Conservation (phyloP, 768 basidiomycete species). For the Cystobasidium onofrii region DNA sequence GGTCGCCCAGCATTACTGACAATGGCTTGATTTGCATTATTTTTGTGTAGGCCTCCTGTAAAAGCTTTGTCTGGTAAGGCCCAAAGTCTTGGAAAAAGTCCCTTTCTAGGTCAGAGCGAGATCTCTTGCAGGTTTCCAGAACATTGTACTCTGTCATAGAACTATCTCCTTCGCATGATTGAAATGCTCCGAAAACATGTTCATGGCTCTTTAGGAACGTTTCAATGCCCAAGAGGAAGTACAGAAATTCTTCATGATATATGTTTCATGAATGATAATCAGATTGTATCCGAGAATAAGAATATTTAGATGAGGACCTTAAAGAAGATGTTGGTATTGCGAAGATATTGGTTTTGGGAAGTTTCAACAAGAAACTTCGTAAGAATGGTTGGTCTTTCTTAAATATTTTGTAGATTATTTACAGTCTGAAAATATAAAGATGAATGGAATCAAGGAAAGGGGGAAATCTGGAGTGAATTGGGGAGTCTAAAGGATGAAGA, state of each 20-base stretch:
- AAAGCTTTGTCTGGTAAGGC: no score
- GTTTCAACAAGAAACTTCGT: background rate
- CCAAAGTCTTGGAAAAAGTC: no score
- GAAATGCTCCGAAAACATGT: background rate
- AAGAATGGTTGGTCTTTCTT: background rate
- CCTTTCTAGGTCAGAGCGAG: no score
- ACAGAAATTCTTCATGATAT: background rate
- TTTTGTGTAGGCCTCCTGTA: no score
- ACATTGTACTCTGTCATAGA: no score
- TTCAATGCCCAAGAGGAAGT: background rate
- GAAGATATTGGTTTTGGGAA: background rate
- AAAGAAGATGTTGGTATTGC: no score
- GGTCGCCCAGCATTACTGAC: no score
- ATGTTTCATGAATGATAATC: background rate
- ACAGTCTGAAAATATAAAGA: background rate
- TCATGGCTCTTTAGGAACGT: background rate
- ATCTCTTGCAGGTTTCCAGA: no score
- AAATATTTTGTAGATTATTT: background rate
- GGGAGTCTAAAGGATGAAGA: no score
- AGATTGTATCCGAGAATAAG: background rate
- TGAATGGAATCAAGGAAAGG: background rate
- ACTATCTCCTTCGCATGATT: no score
- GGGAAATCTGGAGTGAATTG: background rate
- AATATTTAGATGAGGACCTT: background rate
- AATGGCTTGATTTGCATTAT: no score